Percentiles rank a stretch among this genome's conserved stretches.
phyloP scores from a whole-genome alignment of 257 asterid species.

The Asclepias syriaca region DNA sequence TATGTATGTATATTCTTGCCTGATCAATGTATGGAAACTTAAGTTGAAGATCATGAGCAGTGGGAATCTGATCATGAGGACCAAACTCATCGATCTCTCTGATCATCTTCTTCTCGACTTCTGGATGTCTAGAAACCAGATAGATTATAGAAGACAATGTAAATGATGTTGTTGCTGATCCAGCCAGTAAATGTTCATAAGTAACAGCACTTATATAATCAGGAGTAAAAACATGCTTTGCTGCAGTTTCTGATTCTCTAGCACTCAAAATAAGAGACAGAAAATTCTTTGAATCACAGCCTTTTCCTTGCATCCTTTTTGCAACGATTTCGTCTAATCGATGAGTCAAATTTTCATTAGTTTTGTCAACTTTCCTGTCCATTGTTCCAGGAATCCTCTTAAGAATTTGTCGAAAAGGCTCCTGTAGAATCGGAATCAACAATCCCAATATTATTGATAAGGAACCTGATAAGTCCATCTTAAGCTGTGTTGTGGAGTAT shows the following conservation, averaged over 20 bases:
- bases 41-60: slow-evolving; percentile 66
- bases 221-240: slow-evolving; percentile 55
- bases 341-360: slow-evolving; percentile 48
- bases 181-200: slow-evolving; percentile 90
- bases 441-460: slow-evolving; percentile 75
- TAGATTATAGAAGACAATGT: slow-evolving; percentile 69
- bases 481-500: slow-evolving; percentile 85
- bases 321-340: slow-evolving; percentile 64
- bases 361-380: slow-evolving; percentile 73
- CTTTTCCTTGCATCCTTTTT: slow-evolving; percentile 41
- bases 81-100: slow-evolving; percentile 72
- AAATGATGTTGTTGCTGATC: slow-evolving; percentile 89
- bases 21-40: slow-evolving; percentile 74
- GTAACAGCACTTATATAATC: slow-evolving; percentile 85
- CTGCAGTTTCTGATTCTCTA: slow-evolving; percentile 47
- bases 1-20: slow-evolving; percentile 22
- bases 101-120: slow-evolving; percentile 61
- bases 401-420: slow-evolving; percentile 81
- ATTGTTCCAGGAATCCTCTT: slow-evolving; percentile 78
- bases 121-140: slow-evolving; percentile 62
- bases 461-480: slow-evolving; percentile 94
- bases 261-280: slow-evolving; percentile 66
- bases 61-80: slow-evolving; percentile 54
- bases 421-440: slow-evolving; percentile 69
- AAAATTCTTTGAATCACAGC: slow-evolving; percentile 55